Evolutionary conservation across 768 basidiomycete species (phyloP), one percentile per base, ranked within the genome.

Genomic region (Infundibulicybe gibba): DNA sequence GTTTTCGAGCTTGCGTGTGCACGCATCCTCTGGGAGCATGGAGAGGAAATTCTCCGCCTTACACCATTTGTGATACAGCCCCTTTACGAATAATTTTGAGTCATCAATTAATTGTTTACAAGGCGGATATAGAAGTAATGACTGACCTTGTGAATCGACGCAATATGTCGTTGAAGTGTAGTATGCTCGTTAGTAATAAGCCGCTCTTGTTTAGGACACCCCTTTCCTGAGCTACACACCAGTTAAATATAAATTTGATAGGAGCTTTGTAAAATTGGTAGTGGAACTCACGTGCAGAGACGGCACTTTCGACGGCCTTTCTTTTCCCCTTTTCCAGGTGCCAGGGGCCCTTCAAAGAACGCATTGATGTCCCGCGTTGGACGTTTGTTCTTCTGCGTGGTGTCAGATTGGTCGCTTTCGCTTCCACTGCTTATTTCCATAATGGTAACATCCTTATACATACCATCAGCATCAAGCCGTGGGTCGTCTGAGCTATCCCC

Each of bases 1-100:
- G 19, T 30, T 37, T 40, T 35, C 42, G 21, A 34, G 39, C 32
- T 40, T 34, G 25, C 52, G 45, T 19, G 38, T 40, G 30, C 52
- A 54, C 9, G 45, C 41, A 44, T 62, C 58, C 1, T 47, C 37
- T 0, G 52, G 49, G 12, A 61, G 51, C 51, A 57, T 60, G 5
- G 56, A 61, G n/a, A 46, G 9, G 39, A 64, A 59, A 4, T 43
- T 21, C 5, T 49, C 52, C 8, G 45, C 17, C 21, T 51, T 51
- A 21, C 50, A 51, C 50, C 49, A 51, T 19, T 21, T 32, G 8
- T 40, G 15, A 35, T 50, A 50, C 19, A 17, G 17, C 13, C 30
- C 49, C 44, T 45, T 30, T 30, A 45, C 10, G 6, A 16, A 13
- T 25, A 25, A 25, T 25, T 25, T 25, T 25, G 3, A 25, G 25